Base-by-base conservation (phyloP, 2,329 filamentous ascomycete species). In the Colletotrichum orchidophilum region DNA sequence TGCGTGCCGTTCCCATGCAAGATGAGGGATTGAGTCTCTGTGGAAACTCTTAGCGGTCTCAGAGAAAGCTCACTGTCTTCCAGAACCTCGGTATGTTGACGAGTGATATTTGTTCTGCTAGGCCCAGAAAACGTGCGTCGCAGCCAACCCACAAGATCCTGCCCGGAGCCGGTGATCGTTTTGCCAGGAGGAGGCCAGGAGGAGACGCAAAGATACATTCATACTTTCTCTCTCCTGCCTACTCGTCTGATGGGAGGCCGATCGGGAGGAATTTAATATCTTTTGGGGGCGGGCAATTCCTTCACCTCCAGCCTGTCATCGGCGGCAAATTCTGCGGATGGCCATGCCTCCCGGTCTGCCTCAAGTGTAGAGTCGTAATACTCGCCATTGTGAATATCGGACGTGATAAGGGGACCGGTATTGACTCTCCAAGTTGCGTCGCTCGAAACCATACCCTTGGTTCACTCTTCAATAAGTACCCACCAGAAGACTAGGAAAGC, bases 51-150 rank as follows among this genome's bases (percentile, higher is more conserved):
- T 0, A 89, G 80, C 0, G 87, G 84, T 8, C 75, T 74, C 0
- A 77, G 81, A 1, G 78, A 76, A 42, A 86, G 74, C 80, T 87
- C 81, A 58, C 82, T 78, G 68, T 84, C 66, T 67, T 90, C 86
- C 4, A 91, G 80, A 12, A 88, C 87, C 75, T 91, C 88, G 0
- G 87, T 85, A 74, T 90, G 88, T 0, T 76, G 77, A 15, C 91
- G 78, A 4, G 78, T 81, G 24, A 90, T 82, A 9, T 77, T 80
- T 3, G 82, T 79, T 1, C 83, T 84, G 3, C 76, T 75, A 0
- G 80, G 77, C 0, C 81, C 83, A 49, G 73, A 73, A 2, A 85
- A 75, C 1, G 74, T 80, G 12, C 89, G 73, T 0, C 78, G 77
- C 1, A 89, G 66, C 73, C 82, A 82, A 1, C 88, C 88, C 0